Evolutionary conservation across 306 rosid genomes (phyloP), one percentile per base, ranked within the genome.

Genomic region (Pterocarpus macrocarpus): DNA sequence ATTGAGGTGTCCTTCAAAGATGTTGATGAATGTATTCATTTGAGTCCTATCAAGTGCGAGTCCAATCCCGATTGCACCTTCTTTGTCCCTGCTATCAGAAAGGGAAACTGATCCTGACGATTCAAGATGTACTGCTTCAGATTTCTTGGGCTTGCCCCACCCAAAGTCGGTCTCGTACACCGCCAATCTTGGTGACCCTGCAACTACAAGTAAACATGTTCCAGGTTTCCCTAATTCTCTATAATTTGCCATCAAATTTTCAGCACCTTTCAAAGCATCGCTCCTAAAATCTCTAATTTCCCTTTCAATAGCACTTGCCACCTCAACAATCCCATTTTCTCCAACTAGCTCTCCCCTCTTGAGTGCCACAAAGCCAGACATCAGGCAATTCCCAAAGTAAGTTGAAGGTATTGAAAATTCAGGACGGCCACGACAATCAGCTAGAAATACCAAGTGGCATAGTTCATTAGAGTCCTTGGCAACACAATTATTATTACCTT

Each of bases 91-190:
- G 43, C 56, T 16, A 17, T 90, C 89, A 6, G 83, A 68, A 16
- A 86, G 73, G 70, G 85, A 69, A 62, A 90, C 14, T 0, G 83
- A 75, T 5, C 76, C 68, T 0, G 83, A 70, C 0, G 35, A 56
- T 49, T 83, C 88, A 64, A 76, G 28, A 5, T 88, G 89, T 2
- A 59, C 86, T 3, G 71, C 11, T 41, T 82, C 91, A 30, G 82
- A 65, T 59, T 80, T 88, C 59, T 53, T 81, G 0, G 91, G 90
- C 76, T 63, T 90, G 5, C 90, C 94, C 88, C 85, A 86, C 34
- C 94, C 94, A 74, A 90, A 90, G 85, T 90, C 88, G 16, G 84
- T 82, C 43, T 82, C 58, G 17, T 85, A 86, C 56, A 86, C 63
- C 0, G 39, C 85, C 59, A 83, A 3, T 43, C 45, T 90, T 4